phyloP scores from a whole-genome alignment of 768 basidiomycete species.

The Suillus hirtellus region DNA sequence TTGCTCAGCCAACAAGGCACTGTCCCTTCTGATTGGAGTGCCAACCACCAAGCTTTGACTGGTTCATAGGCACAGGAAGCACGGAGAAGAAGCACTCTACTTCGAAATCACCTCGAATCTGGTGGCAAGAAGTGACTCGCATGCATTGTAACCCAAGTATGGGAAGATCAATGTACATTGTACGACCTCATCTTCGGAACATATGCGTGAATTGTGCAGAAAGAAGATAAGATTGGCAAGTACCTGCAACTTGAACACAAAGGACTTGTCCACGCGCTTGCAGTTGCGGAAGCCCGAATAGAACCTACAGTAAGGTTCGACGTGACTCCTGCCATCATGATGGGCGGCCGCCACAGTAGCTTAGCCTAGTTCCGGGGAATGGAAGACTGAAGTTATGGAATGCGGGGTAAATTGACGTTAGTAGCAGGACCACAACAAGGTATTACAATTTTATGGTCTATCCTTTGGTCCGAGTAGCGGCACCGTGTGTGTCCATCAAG shows the following conservation, averaged over 20 bases:
- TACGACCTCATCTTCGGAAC: constrained; percentile 3
- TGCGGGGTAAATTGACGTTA: background rate
- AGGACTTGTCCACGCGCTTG: background rate
- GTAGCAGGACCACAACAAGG: background rate
- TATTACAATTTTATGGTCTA: background rate
- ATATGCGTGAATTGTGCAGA: constrained; percentile 1
- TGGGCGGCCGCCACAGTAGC: background rate
- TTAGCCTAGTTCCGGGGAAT: constrained; percentile 7
- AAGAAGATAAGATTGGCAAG: background rate
- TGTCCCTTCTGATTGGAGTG: constrained; percentile 4
- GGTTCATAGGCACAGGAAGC: constrained; percentile 16
- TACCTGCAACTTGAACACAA: constrained; percentile 1
- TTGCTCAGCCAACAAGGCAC: constrained; percentile 3
- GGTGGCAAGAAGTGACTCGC: constrained; percentile 20
- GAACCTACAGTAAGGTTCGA: constrained; percentile 1
- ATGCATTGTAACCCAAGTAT: constrained; percentile 33
- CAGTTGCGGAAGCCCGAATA: background rate
- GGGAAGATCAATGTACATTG: constrained; percentile 31
- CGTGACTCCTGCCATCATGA: background rate
- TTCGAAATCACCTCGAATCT: constrained; percentile 15
- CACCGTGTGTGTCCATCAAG: background rate
- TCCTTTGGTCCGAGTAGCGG: background rate
- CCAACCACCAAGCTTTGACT: constrained; percentile 20
- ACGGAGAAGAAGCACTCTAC: constrained; percentile 19
- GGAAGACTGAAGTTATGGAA: background rate